These are phyloP conservation scores for Blastomyces parvus DNA, from an alignment of 2,329 filamentous ascomycete species.

Conservation along the genomic window DNA sequence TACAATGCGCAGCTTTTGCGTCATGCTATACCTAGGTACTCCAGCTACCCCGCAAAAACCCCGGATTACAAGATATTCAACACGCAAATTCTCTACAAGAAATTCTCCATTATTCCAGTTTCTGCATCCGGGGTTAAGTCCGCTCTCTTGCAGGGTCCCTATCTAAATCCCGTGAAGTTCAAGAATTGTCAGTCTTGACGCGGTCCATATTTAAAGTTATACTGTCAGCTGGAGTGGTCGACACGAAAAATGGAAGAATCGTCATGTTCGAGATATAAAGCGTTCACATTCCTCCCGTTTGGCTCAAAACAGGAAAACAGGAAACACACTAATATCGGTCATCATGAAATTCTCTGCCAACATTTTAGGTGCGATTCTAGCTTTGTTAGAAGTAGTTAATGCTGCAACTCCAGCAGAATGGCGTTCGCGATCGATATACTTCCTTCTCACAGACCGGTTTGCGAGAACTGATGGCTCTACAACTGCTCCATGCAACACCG, in stretches of 20 bases:
- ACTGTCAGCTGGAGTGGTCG: neutral
- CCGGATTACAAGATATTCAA: neutral
- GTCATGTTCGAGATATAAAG: neutral
- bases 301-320: no score
- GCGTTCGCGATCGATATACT: slow-evolving; percentile 38
- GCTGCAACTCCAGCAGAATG: slow-evolving; percentile 27
- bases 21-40: neutral
- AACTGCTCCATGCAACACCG: slow-evolving; percentile 1
- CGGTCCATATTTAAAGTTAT: neutral
- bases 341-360: neutral
- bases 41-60: neutral
- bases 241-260: neutral
- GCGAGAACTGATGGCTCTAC: slow-evolving; percentile 31
- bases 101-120: neutral
- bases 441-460: slow-evolving; percentile 40
- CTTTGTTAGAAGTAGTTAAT: neutral
- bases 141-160: neutral
- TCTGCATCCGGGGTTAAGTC: neutral
- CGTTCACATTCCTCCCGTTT: neutral
- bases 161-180: neutral
- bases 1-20: neutral
- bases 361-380: neutral
- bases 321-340: no score
- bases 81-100: neutral
- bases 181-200: neutral